Conservation (phyloP, 2,329 filamentous ascomycete genomes). For the Trichoderma guizhouense region DNA sequence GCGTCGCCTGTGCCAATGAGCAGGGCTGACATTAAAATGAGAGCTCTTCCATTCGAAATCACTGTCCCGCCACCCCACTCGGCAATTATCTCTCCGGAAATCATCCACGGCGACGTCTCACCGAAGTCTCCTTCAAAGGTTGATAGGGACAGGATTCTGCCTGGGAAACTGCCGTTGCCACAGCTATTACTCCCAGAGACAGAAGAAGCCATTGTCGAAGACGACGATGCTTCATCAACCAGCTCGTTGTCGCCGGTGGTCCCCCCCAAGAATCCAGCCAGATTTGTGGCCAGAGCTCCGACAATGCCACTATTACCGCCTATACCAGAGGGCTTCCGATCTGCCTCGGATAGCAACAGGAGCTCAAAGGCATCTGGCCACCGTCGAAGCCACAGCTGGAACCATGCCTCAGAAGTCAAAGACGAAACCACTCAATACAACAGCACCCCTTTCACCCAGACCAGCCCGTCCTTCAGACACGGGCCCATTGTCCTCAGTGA, state of each 20-base stretch:
- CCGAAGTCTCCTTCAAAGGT: slow-evolving; percentile 13
- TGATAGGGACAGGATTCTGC: background rate
- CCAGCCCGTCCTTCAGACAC: slow-evolving; percentile 49
- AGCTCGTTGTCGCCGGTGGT: background rate
- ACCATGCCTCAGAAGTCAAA: slow-evolving; percentile 29
- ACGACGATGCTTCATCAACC: slow-evolving; percentile 6
- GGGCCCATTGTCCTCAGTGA: slow-evolving; percentile 53
- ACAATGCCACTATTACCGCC: slow-evolving; percentile 23
- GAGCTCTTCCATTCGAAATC: slow-evolving; percentile 16
- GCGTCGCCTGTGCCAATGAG: slow-evolving; percentile 2
- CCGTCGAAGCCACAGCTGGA: slow-evolving; percentile 19
- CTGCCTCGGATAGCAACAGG: slow-evolving; percentile 19
- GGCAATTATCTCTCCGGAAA: slow-evolving; percentile 6
- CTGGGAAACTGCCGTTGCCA: background rate
- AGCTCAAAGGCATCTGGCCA: slow-evolving; percentile 11
- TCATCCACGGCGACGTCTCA: slow-evolving; percentile 11
- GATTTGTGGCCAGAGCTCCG: slow-evolving; percentile 16
- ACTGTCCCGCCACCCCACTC: slow-evolving; percentile 10
- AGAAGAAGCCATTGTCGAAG: slow-evolving; percentile 1
- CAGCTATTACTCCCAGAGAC: background rate
- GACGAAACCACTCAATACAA: slow-evolving; percentile 48
- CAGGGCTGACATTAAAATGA: slow-evolving; percentile 1
- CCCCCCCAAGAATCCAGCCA: slow-evolving; percentile 25
- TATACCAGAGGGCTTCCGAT: slow-evolving; percentile 25
- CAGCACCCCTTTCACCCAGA: slow-evolving; percentile 49